Evolutionary conservation across 305 asterid species (phyloP).

Genomic region (Lippia alba): DNA sequence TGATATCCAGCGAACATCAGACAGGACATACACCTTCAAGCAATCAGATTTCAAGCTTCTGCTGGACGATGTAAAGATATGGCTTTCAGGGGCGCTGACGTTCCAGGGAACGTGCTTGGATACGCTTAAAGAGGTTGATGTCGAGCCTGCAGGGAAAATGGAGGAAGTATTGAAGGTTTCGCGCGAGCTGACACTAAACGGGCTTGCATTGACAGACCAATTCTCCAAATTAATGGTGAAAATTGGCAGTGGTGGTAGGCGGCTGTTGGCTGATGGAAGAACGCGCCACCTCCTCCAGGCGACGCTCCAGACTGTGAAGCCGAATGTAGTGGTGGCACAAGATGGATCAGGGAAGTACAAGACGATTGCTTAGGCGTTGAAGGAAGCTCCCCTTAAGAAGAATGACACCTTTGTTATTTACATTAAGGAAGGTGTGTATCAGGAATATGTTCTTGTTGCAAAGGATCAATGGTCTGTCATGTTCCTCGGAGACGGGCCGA

Average conservation of each 20-base stretch:
- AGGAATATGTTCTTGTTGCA: constrained; percentile 38
- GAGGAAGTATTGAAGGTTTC: constrained; percentile 36
- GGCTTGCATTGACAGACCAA: constrained; percentile 49
- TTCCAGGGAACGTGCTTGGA: constrained; percentile 65
- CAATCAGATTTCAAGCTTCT: constrained; percentile 9
- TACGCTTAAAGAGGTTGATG: constrained; percentile 43
- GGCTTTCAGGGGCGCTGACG: constrained; percentile 66
- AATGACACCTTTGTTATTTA: constrained; percentile 42
- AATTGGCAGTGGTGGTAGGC: not conserved
- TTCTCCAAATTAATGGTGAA: constrained; percentile 31
- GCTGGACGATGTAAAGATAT: constrained; percentile 60
- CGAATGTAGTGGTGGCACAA: constrained; percentile 46
- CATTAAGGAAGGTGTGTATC: constrained; percentile 50
- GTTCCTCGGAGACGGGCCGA: constrained; percentile 55
- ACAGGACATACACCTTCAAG: constrained; percentile 33
- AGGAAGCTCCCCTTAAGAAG: constrained; percentile 29
- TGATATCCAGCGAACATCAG: constrained; percentile 44
- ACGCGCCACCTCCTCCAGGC: constrained; percentile 34
- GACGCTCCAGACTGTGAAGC: constrained; percentile 3
- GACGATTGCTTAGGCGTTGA: constrained; percentile 46
- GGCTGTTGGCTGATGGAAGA: not conserved
- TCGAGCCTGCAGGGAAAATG: constrained; percentile 42
- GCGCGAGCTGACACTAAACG: constrained; percentile 51
- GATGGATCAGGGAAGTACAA: constrained; percentile 51
- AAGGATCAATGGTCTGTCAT: constrained; percentile 35